Percentiles rank a stretch among this genome's conserved stretches.
phyloP scores from a whole-genome alignment of 2,329 filamentous ascomycete genomes.

The Clonostachys byssicola region DNA sequence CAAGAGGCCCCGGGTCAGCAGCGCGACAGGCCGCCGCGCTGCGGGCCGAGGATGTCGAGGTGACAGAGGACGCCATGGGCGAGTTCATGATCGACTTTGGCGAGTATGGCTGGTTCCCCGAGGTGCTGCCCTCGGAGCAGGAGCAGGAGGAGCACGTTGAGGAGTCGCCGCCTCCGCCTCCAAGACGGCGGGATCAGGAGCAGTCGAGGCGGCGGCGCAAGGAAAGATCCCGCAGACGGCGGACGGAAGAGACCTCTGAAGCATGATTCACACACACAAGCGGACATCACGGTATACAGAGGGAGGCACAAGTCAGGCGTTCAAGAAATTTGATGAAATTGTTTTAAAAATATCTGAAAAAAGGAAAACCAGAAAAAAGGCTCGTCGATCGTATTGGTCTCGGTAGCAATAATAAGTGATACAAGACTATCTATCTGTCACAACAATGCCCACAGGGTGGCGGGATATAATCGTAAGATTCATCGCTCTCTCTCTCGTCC shows the following conservation, averaged over 20 bases:
- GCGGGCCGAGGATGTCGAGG: conserved; percentile 45
- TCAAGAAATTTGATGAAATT: too few relatives aligned
- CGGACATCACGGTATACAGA: too few relatives aligned
- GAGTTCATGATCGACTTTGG: conserved; percentile 47
- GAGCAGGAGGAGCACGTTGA: conserved; percentile 8
- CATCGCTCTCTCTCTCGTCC: too few relatives aligned
- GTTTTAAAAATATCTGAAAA: neutral
- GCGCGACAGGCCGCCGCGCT: conserved; percentile 43
- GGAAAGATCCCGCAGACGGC: neutral
- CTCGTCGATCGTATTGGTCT: neutral
- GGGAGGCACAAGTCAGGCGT: too few relatives aligned
- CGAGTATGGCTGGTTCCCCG: conserved; percentile 53
- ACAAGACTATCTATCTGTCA: too few relatives aligned
- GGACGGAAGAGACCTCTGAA: too few relatives aligned
- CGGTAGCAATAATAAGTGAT: too few relatives aligned
- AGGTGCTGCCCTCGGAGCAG: conserved; percentile 39
- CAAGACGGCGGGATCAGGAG: neutral
- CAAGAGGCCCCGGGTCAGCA: too few relatives aligned
- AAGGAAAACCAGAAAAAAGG: neutral
- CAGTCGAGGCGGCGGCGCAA: neutral
- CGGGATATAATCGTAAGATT: too few relatives aligned
- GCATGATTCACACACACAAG: too few relatives aligned
- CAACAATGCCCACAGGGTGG: too few relatives aligned
- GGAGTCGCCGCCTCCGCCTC: too few relatives aligned
- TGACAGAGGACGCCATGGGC: conserved; percentile 42